A percentile compares a stretch with the other conserved stretches of the same genome.
phyloP scores from a whole-genome alignment of 2,329 filamentous ascomycete species.

The Sclerotinia borealis region DNA sequence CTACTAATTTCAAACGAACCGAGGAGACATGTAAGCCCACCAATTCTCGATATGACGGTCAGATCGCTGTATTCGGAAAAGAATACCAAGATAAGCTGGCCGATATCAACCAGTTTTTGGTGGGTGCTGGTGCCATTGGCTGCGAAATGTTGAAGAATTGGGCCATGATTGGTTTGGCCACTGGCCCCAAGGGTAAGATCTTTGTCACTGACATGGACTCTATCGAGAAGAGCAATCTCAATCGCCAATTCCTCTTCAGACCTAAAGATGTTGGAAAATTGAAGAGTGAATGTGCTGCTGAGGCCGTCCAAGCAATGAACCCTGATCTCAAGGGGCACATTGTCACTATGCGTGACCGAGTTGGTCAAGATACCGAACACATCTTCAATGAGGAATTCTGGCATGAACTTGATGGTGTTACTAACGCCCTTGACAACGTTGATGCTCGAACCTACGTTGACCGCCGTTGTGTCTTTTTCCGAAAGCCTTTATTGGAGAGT shows the following conservation, averaged over 20 bases:
- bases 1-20: conserved; percentile 65
- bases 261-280: conserved; percentile 88
- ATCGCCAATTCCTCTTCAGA: conserved; percentile 94
- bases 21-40: conserved; percentile 84
- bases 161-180: conserved; percentile 95
- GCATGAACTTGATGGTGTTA: conserved; percentile 80
- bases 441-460: conserved; percentile 96
- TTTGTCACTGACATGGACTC: conserved; percentile 96
- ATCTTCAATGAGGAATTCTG: conserved; percentile 95
- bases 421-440: conserved; percentile 95
- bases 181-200: conserved; percentile 82
- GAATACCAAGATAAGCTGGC: conserved; percentile 92
- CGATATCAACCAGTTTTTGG: conserved; percentile 87
- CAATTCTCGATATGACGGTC: conserved; percentile 86
- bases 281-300: conserved; percentile 92
- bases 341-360: conserved; percentile 76
- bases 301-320: conserved; percentile 92
- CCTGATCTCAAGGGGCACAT: conserved; percentile 86
- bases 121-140: conserved; percentile 93
- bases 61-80: conserved; percentile 91
- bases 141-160: conserved; percentile 99
- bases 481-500: conserved; percentile 91
- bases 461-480: conserved; percentile 95
- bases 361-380: conserved; percentile 85
- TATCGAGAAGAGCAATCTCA: conserved; percentile 98